These are phyloP conservation scores for Lumnitzera racemosa DNA, from an alignment of 345 rosid genomes.

Conservation along the genomic window DNA sequence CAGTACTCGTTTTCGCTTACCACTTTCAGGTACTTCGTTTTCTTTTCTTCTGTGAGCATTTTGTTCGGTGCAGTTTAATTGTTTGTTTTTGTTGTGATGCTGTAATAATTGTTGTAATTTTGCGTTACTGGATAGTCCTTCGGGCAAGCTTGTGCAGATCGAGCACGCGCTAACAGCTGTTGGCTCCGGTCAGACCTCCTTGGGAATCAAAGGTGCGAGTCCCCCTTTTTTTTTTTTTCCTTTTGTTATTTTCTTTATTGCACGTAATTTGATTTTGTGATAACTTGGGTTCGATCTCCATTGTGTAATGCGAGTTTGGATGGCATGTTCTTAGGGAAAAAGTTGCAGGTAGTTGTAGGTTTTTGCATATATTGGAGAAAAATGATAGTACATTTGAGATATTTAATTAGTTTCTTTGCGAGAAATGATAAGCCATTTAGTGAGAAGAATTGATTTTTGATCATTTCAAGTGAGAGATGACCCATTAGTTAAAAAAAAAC, in stretches of 20 bases:
- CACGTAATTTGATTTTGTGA: background rate
- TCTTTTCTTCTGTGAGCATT: background rate
- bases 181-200: constrained; percentile 90
- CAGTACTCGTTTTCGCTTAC: constrained; percentile 95
- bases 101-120: background rate
- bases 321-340: background rate
- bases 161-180: constrained; percentile 95
- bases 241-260: too few relatives aligned
- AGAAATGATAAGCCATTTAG: too few relatives aligned
- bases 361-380: background rate
- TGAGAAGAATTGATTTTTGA: too few relatives aligned
- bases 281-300: background rate
- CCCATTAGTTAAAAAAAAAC: too few relatives aligned
- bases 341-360: background rate
- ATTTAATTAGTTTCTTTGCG: too few relatives aligned
- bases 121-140: constrained; percentile 46
- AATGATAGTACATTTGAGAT: too few relatives aligned
- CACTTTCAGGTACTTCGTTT: constrained; percentile 59
- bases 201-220: constrained; percentile 77
- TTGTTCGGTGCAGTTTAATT: background rate
- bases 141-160: constrained; percentile 97
- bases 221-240: background rate
- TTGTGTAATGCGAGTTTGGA: background rate
- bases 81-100: background rate
- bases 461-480: too few relatives aligned